Conservation (phyloP, 257 asterid genomes). For the Solanum chmielewskii region DNA sequence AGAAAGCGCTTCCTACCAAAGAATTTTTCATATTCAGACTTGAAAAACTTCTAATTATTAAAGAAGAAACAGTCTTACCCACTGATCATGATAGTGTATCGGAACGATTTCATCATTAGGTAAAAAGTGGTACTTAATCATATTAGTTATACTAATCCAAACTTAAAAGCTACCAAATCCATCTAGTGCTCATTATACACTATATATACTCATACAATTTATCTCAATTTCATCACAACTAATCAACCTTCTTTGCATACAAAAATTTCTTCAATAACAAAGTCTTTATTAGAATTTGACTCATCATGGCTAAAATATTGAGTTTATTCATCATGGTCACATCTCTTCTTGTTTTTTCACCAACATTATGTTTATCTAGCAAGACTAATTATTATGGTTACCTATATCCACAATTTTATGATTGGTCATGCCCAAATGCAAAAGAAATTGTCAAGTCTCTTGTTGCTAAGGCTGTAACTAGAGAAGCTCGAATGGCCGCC, state of each 20-base stretch:
- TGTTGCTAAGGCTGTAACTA: constrained; percentile 64
- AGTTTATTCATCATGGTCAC: constrained; percentile 21
- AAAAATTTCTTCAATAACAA: background rate
- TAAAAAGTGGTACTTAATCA: background rate
- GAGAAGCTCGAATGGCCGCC: constrained; percentile 89
- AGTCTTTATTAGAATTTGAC: background rate
- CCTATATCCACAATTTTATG: constrained; percentile 74
- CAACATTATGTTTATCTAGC: constrained; percentile 35
- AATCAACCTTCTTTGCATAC: background rate
- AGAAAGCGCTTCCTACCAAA: background rate
- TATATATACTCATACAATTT: constrained; percentile 23
- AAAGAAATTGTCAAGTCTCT: constrained; percentile 43
- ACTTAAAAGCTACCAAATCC: constrained; percentile 36
- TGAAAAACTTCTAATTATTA: too few species aligned
- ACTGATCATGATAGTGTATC: background rate
- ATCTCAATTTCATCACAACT: constrained; percentile 17
- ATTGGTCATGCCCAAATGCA: constrained; percentile 63
- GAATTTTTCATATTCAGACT: too few species aligned
- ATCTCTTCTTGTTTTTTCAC: constrained; percentile 35
- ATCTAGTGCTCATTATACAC: background rate
- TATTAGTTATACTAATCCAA: background rate
- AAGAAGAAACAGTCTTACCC: too few species aligned
- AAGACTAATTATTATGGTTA: constrained; percentile 37
- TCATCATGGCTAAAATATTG: constrained; percentile 17
- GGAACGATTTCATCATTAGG: background rate